These are phyloP conservation scores for Nakaseomyces delphensis DNA, from an alignment of 1,139 yeast species.

Conservation along the genomic window DNA sequence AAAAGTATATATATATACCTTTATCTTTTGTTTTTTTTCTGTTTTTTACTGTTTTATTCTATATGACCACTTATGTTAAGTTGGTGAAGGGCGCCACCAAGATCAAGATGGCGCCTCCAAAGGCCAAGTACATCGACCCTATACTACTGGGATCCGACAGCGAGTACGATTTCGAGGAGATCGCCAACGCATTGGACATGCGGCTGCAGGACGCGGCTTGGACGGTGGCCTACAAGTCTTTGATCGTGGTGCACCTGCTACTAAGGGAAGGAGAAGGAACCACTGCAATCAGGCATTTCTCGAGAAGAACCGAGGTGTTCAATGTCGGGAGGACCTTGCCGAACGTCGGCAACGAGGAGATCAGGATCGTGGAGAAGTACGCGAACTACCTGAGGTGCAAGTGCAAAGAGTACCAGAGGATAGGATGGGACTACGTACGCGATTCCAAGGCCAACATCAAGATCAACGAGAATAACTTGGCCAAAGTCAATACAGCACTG, in stretches of 20 bases:
- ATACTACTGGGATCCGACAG: slow-evolving; percentile 67
- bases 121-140: slow-evolving; percentile 90
- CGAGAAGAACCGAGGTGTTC: slow-evolving; percentile 30
- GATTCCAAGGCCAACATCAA: slow-evolving; percentile 8
- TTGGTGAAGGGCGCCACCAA: slow-evolving; percentile 69
- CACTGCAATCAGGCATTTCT: slow-evolving; percentile 50
- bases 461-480: slow-evolving; percentile 5
- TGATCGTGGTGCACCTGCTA: slow-evolving; percentile 82
- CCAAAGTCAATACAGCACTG: slow-evolving; percentile 29
- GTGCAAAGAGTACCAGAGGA: slow-evolving; percentile 56
- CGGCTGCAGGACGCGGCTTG: slow-evolving; percentile 74
- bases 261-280: slow-evolving; percentile 47
- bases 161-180: slow-evolving; percentile 53
- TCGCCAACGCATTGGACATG: slow-evolving; percentile 52
- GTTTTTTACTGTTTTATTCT: too few species aligned
- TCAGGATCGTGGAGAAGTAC: slow-evolving; percentile 58
- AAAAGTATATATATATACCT: background rate
- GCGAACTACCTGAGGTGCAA: slow-evolving; percentile 61
- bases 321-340: slow-evolving; percentile 5
- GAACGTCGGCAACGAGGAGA: slow-evolving; percentile 38
- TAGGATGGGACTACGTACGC: slow-evolving; percentile 47
- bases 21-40: too few species aligned
- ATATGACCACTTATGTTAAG: slow-evolving; percentile 27
- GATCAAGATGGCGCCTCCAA: slow-evolving; percentile 83
- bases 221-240: slow-evolving; percentile 81